Conservation (phyloP, 2,329 filamentous ascomycete species). For the Ambrosiella cleistominuta region DNA sequence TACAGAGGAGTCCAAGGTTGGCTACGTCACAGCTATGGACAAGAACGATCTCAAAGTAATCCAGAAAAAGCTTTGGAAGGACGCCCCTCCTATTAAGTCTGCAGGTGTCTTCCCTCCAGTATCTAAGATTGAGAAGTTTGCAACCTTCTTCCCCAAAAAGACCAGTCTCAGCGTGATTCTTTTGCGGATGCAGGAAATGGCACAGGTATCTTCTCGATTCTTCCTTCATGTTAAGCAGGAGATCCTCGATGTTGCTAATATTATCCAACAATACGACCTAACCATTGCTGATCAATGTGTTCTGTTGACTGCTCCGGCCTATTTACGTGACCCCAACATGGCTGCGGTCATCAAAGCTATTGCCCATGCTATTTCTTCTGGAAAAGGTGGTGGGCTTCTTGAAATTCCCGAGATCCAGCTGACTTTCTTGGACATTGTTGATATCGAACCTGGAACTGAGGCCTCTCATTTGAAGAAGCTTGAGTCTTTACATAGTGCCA, state of each 20-base stretch:
- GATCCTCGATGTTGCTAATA: slow-evolving; percentile 49
- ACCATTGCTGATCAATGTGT: slow-evolving; percentile 46
- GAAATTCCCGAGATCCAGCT: slow-evolving; percentile 55
- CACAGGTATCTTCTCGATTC: slow-evolving; percentile 46
- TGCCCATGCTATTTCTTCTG: slow-evolving; percentile 51
- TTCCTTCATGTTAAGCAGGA: slow-evolving; percentile 43
- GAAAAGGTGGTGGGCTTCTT: slow-evolving; percentile 49
- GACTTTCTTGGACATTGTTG: slow-evolving; percentile 39
- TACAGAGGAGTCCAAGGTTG: slow-evolving; percentile 30
- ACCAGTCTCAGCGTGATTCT: slow-evolving; percentile 76
- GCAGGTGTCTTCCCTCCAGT: slow-evolving; percentile 63
- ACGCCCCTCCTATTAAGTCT: slow-evolving; percentile 46
- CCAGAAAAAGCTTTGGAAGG: slow-evolving; percentile 39
- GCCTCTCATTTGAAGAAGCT: slow-evolving; percentile 45
- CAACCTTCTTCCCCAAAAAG: slow-evolving; percentile 60
- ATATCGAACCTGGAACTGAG: slow-evolving; percentile 33
- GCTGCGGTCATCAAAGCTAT: slow-evolving; percentile 40
- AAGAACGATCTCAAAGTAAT: slow-evolving; percentile 48
- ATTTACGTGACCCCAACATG: slow-evolving; percentile 32
- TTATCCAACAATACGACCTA: slow-evolving; percentile 56
- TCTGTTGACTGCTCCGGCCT: slow-evolving; percentile 47
- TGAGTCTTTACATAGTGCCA: slow-evolving; percentile 61
- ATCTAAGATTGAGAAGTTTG: slow-evolving; percentile 54
- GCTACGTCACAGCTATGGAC: slow-evolving; percentile 66
- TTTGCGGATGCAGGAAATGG: slow-evolving; percentile 53